Percentiles rank a stretch among this genome's conserved stretches.
Evolutionary conservation across 1,284 basidiomycete genomes (phyloP).

Genomic region (Rhodotorula mucilaginosa): DNA sequence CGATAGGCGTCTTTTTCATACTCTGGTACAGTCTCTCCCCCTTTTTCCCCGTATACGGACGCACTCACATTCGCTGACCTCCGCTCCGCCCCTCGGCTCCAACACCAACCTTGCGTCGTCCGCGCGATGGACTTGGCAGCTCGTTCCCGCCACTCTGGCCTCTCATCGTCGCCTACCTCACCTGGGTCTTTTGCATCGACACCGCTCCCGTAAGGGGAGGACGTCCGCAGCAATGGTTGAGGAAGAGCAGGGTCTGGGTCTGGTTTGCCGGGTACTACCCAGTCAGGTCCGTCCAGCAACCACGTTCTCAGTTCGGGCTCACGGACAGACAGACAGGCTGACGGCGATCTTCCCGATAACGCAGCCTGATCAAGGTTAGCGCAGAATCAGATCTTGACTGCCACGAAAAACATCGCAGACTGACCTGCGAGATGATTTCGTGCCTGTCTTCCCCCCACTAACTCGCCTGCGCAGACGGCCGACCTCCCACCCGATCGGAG

Average conservation of each 20-base stretch:
- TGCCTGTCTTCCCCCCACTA: too few relatives aligned
- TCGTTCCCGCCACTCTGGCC: slow-evolving; percentile 89
- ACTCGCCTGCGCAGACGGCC: slow-evolving; percentile 49
- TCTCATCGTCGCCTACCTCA: slow-evolving; percentile 70
- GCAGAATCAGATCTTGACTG: background rate
- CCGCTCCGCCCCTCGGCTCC: background rate
- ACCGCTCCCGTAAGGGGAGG: slow-evolving; percentile 74
- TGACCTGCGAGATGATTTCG: background rate
- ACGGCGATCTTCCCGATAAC: background rate
- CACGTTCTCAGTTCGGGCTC: too few relatives aligned
- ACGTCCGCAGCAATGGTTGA: slow-evolving; percentile 71
- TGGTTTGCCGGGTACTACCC: slow-evolving; percentile 91
- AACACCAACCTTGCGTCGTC: background rate
- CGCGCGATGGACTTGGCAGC: slow-evolving; percentile 52
- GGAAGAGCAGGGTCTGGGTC: slow-evolving; percentile 69
- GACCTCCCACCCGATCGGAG: slow-evolving; percentile 85
- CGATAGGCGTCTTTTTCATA: slow-evolving; percentile 68
- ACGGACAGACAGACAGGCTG: background rate
- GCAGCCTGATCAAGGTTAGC: slow-evolving; percentile 61
- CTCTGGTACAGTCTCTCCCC: slow-evolving; percentile 60
- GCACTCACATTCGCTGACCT: background rate
- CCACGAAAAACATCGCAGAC: background rate
- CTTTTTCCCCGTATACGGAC: background rate
- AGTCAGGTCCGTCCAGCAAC: slow-evolving; percentile 63
- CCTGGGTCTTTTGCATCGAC: slow-evolving; percentile 78